Percentiles rank a stretch among this genome's conserved stretches.
These are phyloP conservation scores for Neofusicoccum ribis DNA, from an alignment of 2,329 filamentous ascomycete genomes.

Conservation along the genomic window DNA sequence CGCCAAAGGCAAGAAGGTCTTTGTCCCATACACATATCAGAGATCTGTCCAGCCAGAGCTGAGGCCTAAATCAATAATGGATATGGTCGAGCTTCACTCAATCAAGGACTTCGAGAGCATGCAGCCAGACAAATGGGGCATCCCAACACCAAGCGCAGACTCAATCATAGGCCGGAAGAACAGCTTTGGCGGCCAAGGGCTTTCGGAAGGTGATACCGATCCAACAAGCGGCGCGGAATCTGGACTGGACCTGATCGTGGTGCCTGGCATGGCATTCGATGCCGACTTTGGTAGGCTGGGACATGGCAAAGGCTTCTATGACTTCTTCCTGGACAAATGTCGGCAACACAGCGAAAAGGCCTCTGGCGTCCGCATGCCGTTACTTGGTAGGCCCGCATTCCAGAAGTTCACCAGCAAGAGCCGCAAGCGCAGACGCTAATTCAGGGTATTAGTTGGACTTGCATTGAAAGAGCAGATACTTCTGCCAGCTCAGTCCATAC, in stretches of 20 bases:
- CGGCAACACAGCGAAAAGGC: conserved; percentile 42
- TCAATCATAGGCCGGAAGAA: conserved; percentile 69
- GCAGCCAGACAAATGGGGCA: conserved; percentile 83
- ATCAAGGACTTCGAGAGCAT: conserved; percentile 77
- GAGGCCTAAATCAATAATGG: conserved; percentile 75
- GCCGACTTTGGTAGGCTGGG: conserved; percentile 72
- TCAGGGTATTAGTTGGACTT: conserved; percentile 63
- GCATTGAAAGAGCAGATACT: conserved; percentile 86
- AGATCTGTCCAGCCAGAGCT: conserved; percentile 2
- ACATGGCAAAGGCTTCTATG: conserved; percentile 96
- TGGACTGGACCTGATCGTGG: conserved; percentile 79
- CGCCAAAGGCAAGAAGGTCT: conserved; percentile 75
- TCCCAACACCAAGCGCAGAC: conserved; percentile 74
- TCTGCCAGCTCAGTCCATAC: conserved; percentile 63
- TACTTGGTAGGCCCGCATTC: conserved; percentile 52
- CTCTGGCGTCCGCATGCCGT: conserved; percentile 50
- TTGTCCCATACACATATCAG: conserved; percentile 80
- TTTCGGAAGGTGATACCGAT: conserved; percentile 40
- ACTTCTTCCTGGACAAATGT: conserved; percentile 85
- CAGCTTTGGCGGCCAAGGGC: conserved; percentile 67
- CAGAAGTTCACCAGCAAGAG: not conserved
- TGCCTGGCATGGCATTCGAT: conserved; percentile 94
- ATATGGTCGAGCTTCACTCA: conserved; percentile 81
- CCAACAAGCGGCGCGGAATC: conserved; percentile 25
- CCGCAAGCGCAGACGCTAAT: conserved; percentile 4